Percentiles rank a stretch among this genome's conserved stretches.
These are phyloP conservation scores for Tylopilus sp. DNA, from an alignment of 768 basidiomycete genomes.

Conservation along the genomic window DNA sequence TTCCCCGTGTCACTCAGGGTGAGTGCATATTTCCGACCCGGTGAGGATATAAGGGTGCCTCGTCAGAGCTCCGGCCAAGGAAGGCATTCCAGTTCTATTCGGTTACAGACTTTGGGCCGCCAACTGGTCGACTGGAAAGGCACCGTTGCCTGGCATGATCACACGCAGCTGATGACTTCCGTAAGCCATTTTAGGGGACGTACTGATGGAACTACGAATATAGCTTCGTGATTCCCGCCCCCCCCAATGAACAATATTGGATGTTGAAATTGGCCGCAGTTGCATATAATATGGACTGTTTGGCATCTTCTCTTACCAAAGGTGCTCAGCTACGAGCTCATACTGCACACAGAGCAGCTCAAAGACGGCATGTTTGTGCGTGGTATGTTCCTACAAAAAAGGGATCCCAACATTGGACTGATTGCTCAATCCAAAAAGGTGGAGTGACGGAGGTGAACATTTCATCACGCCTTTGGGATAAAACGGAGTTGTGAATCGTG, in stretches of 20 bases:
- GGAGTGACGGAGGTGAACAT: too few species aligned
- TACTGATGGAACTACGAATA: conserved; percentile 11
- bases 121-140: conserved; percentile 56
- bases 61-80: conserved; percentile 55
- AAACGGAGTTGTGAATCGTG: too few species aligned
- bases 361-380: conserved; percentile 54
- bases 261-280: conserved; percentile 47
- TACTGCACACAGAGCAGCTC: conserved; percentile 46
- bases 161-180: conserved; percentile 50
- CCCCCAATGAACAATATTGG: conserved; percentile 51
- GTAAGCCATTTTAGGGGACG: conserved; percentile 17
- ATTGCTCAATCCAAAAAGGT: too few species aligned
- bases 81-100: conserved; percentile 58
- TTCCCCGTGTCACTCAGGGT: conserved; percentile 51
- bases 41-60: too few species aligned
- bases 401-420: too few species aligned
- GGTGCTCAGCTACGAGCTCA: conserved; percentile 47
- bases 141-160: conserved; percentile 52
- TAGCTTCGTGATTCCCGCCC: conserved; percentile 52
- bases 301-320: conserved; percentile 50
- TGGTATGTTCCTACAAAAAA: conserved; percentile 42
- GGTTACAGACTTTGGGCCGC: conserved; percentile 58
- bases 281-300: conserved; percentile 49
- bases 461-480: too few species aligned
- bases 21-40: not conserved